Percentiles rank a stretch among this genome's conserved stretches.
Conservation (phyloP, 192 early-diverging fungal genomes). For the Umbelopsis sp. region DNA sequence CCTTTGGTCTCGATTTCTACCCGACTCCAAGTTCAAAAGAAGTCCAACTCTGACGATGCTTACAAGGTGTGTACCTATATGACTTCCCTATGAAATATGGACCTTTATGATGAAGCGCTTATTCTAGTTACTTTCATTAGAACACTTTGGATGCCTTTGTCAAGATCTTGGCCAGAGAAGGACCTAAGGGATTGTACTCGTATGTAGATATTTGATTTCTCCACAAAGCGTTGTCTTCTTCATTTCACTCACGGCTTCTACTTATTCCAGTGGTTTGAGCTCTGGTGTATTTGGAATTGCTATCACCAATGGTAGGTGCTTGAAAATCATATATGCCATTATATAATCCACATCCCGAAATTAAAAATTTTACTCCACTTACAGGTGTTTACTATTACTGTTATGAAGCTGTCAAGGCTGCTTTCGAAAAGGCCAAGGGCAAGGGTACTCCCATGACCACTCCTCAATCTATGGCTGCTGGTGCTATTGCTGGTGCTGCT, state of each 20-base stretch:
- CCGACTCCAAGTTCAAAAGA: constrained; percentile 79
- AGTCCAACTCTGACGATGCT: constrained; percentile 51
- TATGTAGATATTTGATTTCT: constrained; percentile 42
- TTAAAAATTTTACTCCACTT: background rate
- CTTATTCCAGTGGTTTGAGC: constrained; percentile 76
- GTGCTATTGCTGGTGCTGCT: constrained; percentile 86
- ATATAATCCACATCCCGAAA: background rate
- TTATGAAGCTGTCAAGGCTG: constrained; percentile 87
- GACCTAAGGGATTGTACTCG: constrained; percentile 87
- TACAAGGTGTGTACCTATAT: constrained; percentile 54
- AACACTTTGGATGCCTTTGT: constrained; percentile 72
- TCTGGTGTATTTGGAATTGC: constrained; percentile 97
- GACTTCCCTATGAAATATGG: background rate
- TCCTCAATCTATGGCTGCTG: constrained; percentile 89
- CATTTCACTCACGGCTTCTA: background rate
- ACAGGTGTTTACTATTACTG: constrained; percentile 71
- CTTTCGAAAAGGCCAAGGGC: constrained; percentile 70
- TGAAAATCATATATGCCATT: background rate
- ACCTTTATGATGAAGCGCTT: background rate
- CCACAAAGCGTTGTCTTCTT: background rate
- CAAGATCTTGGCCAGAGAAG: constrained; percentile 91
- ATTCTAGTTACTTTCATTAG: constrained; percentile 26
- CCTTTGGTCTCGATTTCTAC: constrained; percentile 82
- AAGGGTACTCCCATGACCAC: constrained; percentile 72
- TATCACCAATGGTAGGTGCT: constrained; percentile 86